A percentile compares a stretch with the other conserved stretches of the same genome.
Evolutionary conservation across 371 early-diverging fungal species (phyloP).

Genomic region (Mortierella sp.): DNA sequence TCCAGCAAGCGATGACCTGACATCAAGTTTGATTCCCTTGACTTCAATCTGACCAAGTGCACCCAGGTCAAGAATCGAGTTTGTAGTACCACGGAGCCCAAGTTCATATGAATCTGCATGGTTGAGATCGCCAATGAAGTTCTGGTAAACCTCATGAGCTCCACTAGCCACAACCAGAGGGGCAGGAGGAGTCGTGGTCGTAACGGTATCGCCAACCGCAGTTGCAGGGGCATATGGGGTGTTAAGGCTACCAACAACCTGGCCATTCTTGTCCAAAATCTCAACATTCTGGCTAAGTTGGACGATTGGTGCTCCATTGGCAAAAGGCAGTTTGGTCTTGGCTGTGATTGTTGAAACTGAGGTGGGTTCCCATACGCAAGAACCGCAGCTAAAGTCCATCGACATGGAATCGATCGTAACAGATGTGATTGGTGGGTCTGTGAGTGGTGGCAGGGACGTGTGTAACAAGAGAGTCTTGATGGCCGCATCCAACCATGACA

Average conservation of each 20-base stretch:
- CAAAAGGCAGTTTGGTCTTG: constrained; percentile 27
- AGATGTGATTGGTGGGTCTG: constrained; percentile 7
- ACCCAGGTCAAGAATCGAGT: constrained; percentile 22
- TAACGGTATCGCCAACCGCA: constrained; percentile 5
- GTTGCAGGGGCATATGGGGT: constrained; percentile 10
- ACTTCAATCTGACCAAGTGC: constrained; percentile 23
- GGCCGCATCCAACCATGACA: constrained; percentile 39
- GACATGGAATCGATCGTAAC: constrained; percentile 28
- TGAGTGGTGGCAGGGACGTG: constrained; percentile 11
- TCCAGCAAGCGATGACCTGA: constrained; percentile 18
- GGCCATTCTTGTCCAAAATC: constrained; percentile 22
- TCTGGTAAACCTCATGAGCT: constrained; percentile 6
- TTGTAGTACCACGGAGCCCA: constrained; percentile 31
- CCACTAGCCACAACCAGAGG: constrained; percentile 16
- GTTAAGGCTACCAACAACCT: constrained; percentile 19
- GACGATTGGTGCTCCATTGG: constrained; percentile 27
- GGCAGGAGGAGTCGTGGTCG: constrained; percentile 1
- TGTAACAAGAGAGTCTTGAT: constrained; percentile 25
- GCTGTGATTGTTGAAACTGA: constrained; percentile 33
- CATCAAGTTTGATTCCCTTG: constrained; percentile 33
- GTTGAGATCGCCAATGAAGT: constrained; percentile 21
- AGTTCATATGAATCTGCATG: constrained; percentile 7
- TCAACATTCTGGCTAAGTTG: constrained; percentile 27
- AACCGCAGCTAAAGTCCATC: constrained; percentile 34
- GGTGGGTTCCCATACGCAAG: constrained; percentile 23